Evolutionary conservation across 345 rosid species (phyloP), one percentile per base, ranked within the genome.

Genomic region (Linum lewisii): DNA sequence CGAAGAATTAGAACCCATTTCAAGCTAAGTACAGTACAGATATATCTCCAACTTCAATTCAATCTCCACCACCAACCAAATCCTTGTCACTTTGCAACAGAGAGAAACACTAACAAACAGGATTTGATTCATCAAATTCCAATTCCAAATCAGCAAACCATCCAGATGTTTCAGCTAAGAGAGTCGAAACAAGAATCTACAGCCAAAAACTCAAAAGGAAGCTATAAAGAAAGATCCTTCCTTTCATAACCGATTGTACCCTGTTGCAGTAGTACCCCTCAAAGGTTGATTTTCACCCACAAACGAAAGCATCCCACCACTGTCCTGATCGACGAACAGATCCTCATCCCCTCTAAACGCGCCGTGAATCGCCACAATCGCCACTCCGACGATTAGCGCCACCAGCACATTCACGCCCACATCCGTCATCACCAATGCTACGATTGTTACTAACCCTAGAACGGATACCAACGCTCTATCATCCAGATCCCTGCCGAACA

Each of bases 361-460:
- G 0, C 80, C 90, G 63, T 91, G 98, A 59, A 76, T 42, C 24
- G 85, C 95, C 29, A 81, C 86, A 24, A 82, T 45, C 6, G 79
- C 61, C 24, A 81, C 82, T 1, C 80, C 92, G 26, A 85, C 56
- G 18, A 86, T 51, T 58, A 91, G 58, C 25, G 90, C 79, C 49
- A 84, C 85, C 64, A 91, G 54, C 19, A 85, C 96, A 64, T 87
- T 84, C 38, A 76, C 60, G 2, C 92, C 96, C 34, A 91, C 96
- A 57, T 80, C 65, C n/a, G 96, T 88, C 38, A 79, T 70, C 32
- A 73, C 94, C 90, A 91, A 72, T 3, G 82, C 88, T 14, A 91
- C 42, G 2, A 88, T 54, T 7, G 96, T 91, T 1, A 75, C 81
- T 61, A 91, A 25, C 29, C 83, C 81, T 34, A 91, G 78, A 18